Conservation (phyloP, 805 yeast genomes). For the Lachancea dasiensis region DNA sequence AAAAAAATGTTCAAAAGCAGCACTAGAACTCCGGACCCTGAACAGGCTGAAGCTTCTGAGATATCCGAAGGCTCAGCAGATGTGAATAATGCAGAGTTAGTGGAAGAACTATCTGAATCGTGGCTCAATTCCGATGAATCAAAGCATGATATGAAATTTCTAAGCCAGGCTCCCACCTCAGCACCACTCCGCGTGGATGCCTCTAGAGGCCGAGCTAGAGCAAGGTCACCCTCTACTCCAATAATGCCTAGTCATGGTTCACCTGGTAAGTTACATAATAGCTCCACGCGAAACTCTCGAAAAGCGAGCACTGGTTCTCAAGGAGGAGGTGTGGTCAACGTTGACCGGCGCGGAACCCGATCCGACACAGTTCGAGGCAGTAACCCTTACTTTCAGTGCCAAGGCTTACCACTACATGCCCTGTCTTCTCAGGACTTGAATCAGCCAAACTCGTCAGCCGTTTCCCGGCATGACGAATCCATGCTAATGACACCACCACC, state of each 20-base stretch:
- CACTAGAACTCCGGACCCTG: slow-evolving; percentile 1
- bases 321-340: background rate
- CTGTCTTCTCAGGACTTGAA: slow-evolving; percentile 17
- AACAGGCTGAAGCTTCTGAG: background rate
- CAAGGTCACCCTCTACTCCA: slow-evolving; percentile 23
- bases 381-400: slow-evolving; percentile 51
- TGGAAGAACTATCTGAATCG: no score
- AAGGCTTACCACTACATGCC: slow-evolving; percentile 53
- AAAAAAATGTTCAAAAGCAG: slow-evolving; percentile 4
- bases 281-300: slow-evolving; percentile 1
- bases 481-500: slow-evolving; percentile 12
- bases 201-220: no score
- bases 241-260: slow-evolving; percentile 16
- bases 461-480: slow-evolving; percentile 3
- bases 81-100: background rate
- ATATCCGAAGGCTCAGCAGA: background rate
- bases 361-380: slow-evolving; percentile 12
- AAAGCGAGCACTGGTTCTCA: background rate
- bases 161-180: no score
- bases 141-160: no score
- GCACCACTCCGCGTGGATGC: no score
- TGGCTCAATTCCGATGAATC: no score
- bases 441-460: slow-evolving; percentile 2
- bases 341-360: slow-evolving; percentile 4
- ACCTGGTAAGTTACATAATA: background rate